Percentiles rank a stretch among this genome's conserved stretches.
phyloP scores from a whole-genome alignment of 164 flowering plant species.

The Stephania yunnanensis region DNA sequence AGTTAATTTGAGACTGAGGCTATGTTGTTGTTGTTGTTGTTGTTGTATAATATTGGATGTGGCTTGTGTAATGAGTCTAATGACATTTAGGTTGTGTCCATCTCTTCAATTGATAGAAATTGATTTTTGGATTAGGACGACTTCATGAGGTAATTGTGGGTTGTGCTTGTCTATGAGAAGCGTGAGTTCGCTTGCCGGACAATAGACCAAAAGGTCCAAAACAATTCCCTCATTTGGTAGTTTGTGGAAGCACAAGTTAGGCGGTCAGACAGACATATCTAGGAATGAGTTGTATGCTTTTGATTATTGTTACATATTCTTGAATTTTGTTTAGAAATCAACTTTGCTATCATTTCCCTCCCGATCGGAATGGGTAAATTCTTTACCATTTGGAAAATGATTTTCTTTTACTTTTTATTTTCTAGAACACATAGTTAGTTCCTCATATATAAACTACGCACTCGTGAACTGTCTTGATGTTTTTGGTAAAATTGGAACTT shows the following conservation, averaged over 20 bases:
- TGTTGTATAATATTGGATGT: not conserved
- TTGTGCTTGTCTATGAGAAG: no score
- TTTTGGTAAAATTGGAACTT: not conserved
- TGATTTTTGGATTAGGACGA: no score
- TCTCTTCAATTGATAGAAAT: no score
- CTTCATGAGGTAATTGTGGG: no score
- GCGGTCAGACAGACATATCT: not conserved
- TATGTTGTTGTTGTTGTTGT: no score
- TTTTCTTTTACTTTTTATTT: not conserved
- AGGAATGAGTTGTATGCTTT: not conserved
- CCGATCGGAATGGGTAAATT: no score
- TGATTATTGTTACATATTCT: not conserved
- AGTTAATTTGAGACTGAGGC: no score
- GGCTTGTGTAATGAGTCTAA: not conserved
- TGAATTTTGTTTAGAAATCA: no score
- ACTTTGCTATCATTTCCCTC: not conserved
- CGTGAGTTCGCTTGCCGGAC: no score
- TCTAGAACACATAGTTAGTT: not conserved
- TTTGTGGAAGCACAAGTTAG: no score
- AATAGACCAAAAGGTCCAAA: no score
- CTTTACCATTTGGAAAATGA: not conserved
- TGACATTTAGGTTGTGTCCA: not conserved
- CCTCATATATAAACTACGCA: not conserved
- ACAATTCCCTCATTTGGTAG: no score
- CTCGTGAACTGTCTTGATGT: not conserved